These are phyloP conservation scores for Mallotus repandus DNA, from an alignment of 441 rosid genomes.

Conservation along the genomic window DNA sequence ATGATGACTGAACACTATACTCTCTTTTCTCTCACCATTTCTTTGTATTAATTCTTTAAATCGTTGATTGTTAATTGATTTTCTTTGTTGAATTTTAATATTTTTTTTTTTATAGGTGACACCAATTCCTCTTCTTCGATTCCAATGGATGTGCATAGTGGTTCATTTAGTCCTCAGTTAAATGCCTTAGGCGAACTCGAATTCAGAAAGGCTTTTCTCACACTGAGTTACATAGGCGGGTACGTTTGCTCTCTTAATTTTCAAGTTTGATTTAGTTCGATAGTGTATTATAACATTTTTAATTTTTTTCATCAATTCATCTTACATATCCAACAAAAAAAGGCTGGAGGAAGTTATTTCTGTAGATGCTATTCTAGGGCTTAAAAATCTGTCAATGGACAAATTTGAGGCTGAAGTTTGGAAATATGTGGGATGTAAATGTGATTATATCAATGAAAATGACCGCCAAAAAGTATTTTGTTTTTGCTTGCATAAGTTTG, in stretches of 20 bases:
- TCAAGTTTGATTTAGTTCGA: too few species aligned
- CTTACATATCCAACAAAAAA: neutral
- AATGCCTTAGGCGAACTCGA: slow-evolving; percentile 65
- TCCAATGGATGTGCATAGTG: neutral
- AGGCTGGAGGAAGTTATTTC: slow-evolving; percentile 34
- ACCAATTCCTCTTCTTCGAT: neutral
- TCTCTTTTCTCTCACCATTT: neutral
- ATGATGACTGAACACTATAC: slow-evolving; percentile 5
- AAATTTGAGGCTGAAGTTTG: slow-evolving; percentile 55
- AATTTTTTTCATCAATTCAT: too few species aligned
- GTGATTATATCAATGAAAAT: too few species aligned
- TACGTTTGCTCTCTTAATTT: slow-evolving; percentile 27
- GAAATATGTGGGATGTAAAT: slow-evolving; percentile 35
- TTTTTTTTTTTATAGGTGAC: slow-evolving; percentile 5
- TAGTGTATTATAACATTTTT: too few species aligned
- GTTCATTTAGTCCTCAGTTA: slow-evolving; percentile 33
- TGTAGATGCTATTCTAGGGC: slow-evolving; percentile 39
- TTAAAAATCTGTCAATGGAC: slow-evolving; percentile 45
- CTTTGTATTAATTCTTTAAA: neutral
- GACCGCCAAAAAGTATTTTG: neutral
- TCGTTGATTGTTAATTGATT: neutral
- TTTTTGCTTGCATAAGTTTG: neutral
- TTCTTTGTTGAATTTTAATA: neutral
- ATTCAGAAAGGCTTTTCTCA: slow-evolving; percentile 62
- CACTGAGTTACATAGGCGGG: slow-evolving; percentile 63